Conservation (phyloP, 306 rosid genomes). For the Acacia melanoxylon region DNA sequence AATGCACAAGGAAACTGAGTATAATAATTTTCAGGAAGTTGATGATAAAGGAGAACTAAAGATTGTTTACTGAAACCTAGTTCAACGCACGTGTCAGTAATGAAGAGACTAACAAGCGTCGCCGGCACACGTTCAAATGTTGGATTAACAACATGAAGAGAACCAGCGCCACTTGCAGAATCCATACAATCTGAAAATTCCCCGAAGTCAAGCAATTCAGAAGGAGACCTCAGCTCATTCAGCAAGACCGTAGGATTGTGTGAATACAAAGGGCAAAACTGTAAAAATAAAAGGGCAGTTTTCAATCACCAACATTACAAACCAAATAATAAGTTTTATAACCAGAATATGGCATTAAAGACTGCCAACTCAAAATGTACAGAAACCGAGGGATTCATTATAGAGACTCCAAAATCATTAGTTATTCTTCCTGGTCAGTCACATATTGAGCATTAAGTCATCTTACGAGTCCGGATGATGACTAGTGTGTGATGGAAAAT, state of each 20-base stretch:
- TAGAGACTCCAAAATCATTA: background rate
- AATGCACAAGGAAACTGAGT: slow-evolving; percentile 16
- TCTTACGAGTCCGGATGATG: background rate
- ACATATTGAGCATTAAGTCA: background rate
- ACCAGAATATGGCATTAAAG: slow-evolving; percentile 11
- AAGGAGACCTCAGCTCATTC: slow-evolving; percentile 94
- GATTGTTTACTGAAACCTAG: slow-evolving; percentile 1
- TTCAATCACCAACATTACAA: slow-evolving; percentile 17
- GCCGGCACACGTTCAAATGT: slow-evolving; percentile 93
- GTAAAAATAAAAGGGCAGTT: slow-evolving; percentile 37
- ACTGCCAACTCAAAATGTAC: slow-evolving; percentile 8
- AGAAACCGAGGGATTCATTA: background rate
- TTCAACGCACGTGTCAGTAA: slow-evolving; percentile 94
- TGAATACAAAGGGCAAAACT: slow-evolving; percentile 95
- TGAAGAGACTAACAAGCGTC: slow-evolving; percentile 80
- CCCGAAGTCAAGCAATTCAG: slow-evolving; percentile 95
- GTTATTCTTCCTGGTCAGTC: background rate
- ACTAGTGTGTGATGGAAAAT: slow-evolving; percentile 3
- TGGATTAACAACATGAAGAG: slow-evolving; percentile 85
- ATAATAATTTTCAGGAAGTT: slow-evolving; percentile 14
- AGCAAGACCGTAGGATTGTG: slow-evolving; percentile 86
- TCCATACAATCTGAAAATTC: slow-evolving; percentile 96
- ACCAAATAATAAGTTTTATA: slow-evolving; percentile 25
- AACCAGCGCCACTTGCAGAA: slow-evolving; percentile 66
- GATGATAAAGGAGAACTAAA: background rate